Evolutionary conservation across 805 yeast genomes (phyloP).

Genomic region (Saccharomycopsis sp.): DNA sequence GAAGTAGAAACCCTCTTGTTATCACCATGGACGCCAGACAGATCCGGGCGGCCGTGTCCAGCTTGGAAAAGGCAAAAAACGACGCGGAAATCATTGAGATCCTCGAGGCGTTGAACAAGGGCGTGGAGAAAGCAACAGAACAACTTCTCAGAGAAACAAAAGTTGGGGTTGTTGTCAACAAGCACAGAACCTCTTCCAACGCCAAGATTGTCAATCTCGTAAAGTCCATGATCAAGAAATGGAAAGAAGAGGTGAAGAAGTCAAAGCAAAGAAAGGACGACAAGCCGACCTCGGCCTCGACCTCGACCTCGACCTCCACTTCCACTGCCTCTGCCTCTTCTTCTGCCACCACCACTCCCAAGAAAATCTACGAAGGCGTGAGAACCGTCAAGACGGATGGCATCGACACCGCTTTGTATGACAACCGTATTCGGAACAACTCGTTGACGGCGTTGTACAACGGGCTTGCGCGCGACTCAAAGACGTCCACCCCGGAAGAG

Average conservation of each 20-base stretch:
- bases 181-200: constrained; percentile 61
- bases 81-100: constrained; percentile 61
- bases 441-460: constrained; percentile 80
- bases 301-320: neutral
- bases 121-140: constrained; percentile 80
- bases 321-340: neutral
- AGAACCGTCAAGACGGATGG: constrained; percentile 80
- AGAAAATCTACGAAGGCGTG: constrained; percentile 32
- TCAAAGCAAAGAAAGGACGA: constrained; percentile 26
- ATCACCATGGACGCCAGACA: constrained; percentile 66
- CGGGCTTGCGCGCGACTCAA: constrained; percentile 77
- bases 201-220: constrained; percentile 62
- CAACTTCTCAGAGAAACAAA: constrained; percentile 82
- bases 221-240: constrained; percentile 68
- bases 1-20: no score
- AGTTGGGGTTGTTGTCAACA: constrained; percentile 95
- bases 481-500: constrained; percentile 38
- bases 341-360: neutral
- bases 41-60: constrained; percentile 57
- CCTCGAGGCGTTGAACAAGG: constrained; percentile 53
- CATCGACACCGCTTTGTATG: constrained; percentile 57
- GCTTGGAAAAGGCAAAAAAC: constrained; percentile 63
- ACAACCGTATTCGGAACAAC: constrained; percentile 73
- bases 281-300: constrained; percentile 23
- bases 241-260: constrained; percentile 86